Conservation (phyloP, 441 rosid species). For the Heliophila coronopifolia region DNA sequence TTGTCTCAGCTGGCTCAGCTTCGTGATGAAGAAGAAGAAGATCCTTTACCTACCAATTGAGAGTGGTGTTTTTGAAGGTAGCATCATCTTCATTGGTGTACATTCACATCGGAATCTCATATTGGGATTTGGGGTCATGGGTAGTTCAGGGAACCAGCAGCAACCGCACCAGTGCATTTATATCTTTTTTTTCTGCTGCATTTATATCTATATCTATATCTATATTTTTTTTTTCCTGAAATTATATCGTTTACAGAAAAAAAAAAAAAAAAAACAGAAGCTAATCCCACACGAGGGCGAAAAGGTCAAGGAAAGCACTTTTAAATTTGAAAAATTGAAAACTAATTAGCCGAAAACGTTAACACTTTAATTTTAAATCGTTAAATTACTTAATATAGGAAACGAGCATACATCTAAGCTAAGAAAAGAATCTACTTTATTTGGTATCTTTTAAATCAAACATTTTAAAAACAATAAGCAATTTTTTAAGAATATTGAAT, state of each 20-base stretch:
- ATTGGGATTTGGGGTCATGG: conserved; percentile 53
- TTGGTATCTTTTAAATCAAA: conserved; percentile 16
- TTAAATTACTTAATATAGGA: conserved; percentile 9
- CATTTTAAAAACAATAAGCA: not conserved
- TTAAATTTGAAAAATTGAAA: not conserved
- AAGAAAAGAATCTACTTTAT: conserved; percentile 32
- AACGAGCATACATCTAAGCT: conserved; percentile 18
- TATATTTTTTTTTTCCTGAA: not conserved
- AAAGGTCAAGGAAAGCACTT: not conserved
- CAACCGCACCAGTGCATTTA: conserved; percentile 41
- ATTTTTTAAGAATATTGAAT: not conserved
- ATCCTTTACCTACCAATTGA: conserved; percentile 31
- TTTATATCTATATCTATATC: too few species aligned
- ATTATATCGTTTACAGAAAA: not conserved
- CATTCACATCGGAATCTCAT: conserved; percentile 51
- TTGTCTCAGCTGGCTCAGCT: conserved; percentile 40
- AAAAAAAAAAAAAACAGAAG: not conserved
- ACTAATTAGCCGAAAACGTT: not conserved
- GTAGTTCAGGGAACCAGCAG: conserved; percentile 54
- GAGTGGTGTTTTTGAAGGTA: conserved; percentile 47
- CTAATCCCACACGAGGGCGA: not conserved
- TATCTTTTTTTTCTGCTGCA: too few species aligned
- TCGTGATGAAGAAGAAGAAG: conserved; percentile 41
- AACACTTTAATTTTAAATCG: not conserved
- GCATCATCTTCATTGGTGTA: conserved; percentile 55